These are phyloP conservation scores for Yamadazyma insecticola DNA, from an alignment of 805 yeast genomes.

Conservation along the genomic window DNA sequence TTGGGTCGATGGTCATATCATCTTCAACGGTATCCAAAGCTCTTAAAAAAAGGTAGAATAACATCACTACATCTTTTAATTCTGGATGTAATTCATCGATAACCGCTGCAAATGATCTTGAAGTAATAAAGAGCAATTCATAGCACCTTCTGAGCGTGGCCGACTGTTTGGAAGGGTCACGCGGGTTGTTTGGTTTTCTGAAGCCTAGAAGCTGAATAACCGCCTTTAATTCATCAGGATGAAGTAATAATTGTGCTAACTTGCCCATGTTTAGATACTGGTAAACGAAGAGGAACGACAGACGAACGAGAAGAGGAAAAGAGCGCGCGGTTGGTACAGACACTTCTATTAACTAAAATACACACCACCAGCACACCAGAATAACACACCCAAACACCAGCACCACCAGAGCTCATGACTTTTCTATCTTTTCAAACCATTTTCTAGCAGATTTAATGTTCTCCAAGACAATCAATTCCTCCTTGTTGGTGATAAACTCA, in stretches of 20 bases:
- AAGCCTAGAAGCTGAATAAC: constrained; percentile 55
- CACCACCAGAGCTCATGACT: constrained; percentile 4
- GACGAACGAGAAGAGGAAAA: background rate
- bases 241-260: constrained; percentile 50
- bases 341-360: no score
- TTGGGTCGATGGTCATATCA: constrained; percentile 80
- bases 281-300: background rate
- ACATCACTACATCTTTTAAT: constrained; percentile 70
- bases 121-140: constrained; percentile 60
- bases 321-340: background rate
- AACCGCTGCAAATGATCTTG: constrained; percentile 93
- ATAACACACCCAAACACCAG: no score
- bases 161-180: constrained; percentile 28
- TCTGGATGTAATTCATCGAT: constrained; percentile 90
- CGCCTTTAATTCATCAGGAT: constrained; percentile 70
- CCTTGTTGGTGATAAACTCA: constrained; percentile 22
- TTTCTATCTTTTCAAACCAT: constrained; percentile 46
- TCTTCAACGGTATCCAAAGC: constrained; percentile 96
- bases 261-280: constrained; percentile 68
- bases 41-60: constrained; percentile 81
- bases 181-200: constrained; percentile 51
- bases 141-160: constrained; percentile 54
- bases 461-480: constrained; percentile 47
- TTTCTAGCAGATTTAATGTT: constrained; percentile 54
- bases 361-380: no score